Evolutionary conservation across 768 basidiomycete species (phyloP), one percentile per base, ranked within the genome.

Genomic region (Boletus reticuloceps): DNA sequence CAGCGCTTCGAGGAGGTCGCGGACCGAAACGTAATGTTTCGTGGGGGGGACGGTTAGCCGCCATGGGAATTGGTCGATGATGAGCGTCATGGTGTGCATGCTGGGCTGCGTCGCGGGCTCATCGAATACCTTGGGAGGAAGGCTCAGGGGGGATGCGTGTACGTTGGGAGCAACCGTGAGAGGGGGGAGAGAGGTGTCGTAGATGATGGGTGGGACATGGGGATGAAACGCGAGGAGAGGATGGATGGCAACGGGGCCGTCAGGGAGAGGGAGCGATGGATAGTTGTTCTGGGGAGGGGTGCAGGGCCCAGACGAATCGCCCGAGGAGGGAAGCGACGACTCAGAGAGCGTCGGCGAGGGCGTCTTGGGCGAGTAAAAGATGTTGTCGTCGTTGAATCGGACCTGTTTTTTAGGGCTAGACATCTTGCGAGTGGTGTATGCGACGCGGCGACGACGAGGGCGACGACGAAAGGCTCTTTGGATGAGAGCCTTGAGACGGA

Each of bases 1-100:
- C 17, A 85, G 57, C 0, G 72, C 71, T 22, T 72, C 60, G 32
- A 84, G 67, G n/a, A 84, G 77, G 64, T 85, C 84, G 14, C 67
- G 69, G 56, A 84, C 75, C 12, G 75, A 72, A 29, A 77, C 64
- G 53, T 49, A 69, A 14, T 58, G 62, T 10, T 59, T 65, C 5
- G 62, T 40, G 0, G 65, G 64, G 8, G 63, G 53, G 57, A 82
- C 69, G 41, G 59, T 53, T 51, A 72, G 59, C 39, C 58, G 63
- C 72, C 74, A 74, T 19, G 75, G 72, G 43, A 76, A 61, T 2
- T 58, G 50, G n/a, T 65, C 55, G 29, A 67, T 65, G 61, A 67
- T 14, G 49, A 76, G 64, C 17, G 64, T 64, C 44, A 76, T 61
- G 32, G 61, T 63, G 40, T 60, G 62, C 51, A 69, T 55, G 42